Percentiles rank a stretch among this genome's conserved stretches.
phyloP scores from a whole-genome alignment of 2,329 filamentous ascomycete species.

The Penicillium frequentans region DNA sequence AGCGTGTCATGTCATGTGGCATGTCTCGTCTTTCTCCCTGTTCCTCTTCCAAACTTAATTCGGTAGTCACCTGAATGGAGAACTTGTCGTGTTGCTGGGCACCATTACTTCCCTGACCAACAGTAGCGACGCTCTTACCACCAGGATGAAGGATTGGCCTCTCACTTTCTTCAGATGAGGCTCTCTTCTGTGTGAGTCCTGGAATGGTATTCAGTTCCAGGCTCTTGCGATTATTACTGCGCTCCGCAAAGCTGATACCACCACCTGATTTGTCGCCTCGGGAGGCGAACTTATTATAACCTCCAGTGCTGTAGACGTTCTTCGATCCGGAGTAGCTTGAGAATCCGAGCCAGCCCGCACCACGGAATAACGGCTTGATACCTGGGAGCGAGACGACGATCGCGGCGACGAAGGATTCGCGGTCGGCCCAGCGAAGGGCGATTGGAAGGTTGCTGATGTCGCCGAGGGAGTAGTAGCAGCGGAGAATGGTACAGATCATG shows the following conservation, averaged over 20 bases:
- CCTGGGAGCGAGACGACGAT: slow-evolving; percentile 26
- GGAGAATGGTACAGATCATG: slow-evolving; percentile 27
- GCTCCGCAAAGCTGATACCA: not conserved
- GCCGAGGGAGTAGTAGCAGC: slow-evolving; percentile 27
- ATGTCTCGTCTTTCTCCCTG: not conserved
- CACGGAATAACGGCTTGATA: slow-evolving; percentile 26
- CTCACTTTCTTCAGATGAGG: slow-evolving; percentile 11
- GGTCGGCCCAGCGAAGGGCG: slow-evolving; percentile 26
- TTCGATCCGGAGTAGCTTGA: slow-evolving; percentile 7
- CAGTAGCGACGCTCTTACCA: not conserved
- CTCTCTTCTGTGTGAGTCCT: not conserved
- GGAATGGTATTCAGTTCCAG: slow-evolving; percentile 9
- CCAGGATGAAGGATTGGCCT: slow-evolving; percentile 10
- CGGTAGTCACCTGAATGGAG: not conserved
- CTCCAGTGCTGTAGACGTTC: slow-evolving; percentile 6
- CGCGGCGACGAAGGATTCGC: slow-evolving; percentile 25
- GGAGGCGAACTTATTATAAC: slow-evolving; percentile 9
- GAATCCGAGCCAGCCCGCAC: slow-evolving; percentile 14
- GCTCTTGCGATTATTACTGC: not conserved
- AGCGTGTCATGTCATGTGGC: not conserved
- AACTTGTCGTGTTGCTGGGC: not conserved
- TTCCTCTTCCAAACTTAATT: not conserved
- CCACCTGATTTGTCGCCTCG: not conserved
- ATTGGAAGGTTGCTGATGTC: slow-evolving; percentile 19
- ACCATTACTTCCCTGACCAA: not conserved